Evolutionary conservation across 768 basidiomycete genomes (phyloP).

Genomic region (Daedaleopsis sinensis): DNA sequence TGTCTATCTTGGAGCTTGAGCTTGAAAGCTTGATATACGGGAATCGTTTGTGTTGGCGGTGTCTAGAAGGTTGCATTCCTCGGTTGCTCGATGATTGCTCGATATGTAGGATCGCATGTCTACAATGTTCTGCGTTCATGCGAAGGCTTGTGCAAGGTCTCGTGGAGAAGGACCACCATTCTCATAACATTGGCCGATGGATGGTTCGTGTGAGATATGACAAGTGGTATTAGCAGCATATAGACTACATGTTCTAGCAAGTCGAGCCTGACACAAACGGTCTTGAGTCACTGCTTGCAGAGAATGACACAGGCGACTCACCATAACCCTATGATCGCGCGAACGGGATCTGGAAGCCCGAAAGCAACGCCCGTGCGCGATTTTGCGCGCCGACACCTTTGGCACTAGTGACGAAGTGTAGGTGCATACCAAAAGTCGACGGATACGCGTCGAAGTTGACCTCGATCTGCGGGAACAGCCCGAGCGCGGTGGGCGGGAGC

Average conservation of each 20-base stretch:
- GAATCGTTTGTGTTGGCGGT: too few relatives aligned
- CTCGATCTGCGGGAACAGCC: constrained; percentile 94
- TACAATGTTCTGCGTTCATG: too few relatives aligned
- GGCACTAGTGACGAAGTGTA: constrained; percentile 91
- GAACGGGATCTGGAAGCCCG: constrained; percentile 94
- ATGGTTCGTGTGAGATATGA: not conserved
- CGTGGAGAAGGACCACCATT: not conserved
- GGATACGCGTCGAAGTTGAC: constrained; percentile 92
- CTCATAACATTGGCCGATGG: not conserved
- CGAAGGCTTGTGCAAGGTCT: too few relatives aligned
- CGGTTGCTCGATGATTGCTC: too few relatives aligned
- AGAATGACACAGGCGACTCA: not conserved
- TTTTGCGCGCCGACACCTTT: constrained; percentile 90
- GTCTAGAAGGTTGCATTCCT: too few relatives aligned
- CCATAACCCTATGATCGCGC: constrained; percentile 33
- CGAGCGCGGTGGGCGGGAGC: constrained; percentile 81
- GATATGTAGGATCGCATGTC: too few relatives aligned
- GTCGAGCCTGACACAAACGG: not conserved
- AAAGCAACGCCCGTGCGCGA: constrained; percentile 81
- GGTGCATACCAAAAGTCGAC: constrained; percentile 84
- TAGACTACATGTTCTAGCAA: not conserved
- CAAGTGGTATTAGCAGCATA: not conserved
- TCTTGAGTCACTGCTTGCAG: not conserved
- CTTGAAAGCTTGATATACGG: constrained; percentile 9
- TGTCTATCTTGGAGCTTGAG: too few relatives aligned